These are phyloP conservation scores for Paramarasmius palmivorus DNA, from an alignment of 1,284 basidiomycete species.

Conservation along the genomic window DNA sequence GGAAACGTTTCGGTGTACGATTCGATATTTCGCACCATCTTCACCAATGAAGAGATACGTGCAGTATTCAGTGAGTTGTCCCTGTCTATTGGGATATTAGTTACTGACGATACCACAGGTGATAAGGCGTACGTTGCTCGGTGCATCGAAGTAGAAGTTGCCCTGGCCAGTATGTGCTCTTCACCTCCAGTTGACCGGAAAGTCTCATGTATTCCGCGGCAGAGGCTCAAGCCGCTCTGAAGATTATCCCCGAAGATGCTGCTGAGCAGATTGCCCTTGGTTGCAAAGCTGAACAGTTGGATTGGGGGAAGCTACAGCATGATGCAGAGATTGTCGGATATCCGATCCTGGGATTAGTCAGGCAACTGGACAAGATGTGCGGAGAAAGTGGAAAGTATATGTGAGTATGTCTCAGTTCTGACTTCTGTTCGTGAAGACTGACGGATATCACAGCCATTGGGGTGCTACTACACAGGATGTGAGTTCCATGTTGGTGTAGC, in stretches of 20 bases:
- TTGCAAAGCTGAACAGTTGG: not conserved
- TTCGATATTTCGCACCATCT: not conserved
- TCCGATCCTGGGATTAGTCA: not conserved
- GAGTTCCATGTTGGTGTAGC: not conserved
- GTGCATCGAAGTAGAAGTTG: slow-evolving; percentile 1
- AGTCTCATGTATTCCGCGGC: not conserved
- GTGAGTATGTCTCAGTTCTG: not conserved
- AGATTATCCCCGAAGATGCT: not conserved
- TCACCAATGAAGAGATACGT: slow-evolving; percentile 5
- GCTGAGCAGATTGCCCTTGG: not conserved
- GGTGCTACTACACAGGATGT: slow-evolving; percentile 3
- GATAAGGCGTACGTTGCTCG: not conserved
- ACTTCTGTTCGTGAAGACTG: not conserved
- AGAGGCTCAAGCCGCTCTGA: not conserved
- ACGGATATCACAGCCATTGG: not conserved
- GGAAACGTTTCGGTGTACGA: slow-evolving; percentile 1
- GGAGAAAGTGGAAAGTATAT: slow-evolving; percentile 4
- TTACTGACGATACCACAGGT: not conserved
- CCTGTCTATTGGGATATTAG: too few species aligned
- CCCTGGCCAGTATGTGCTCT: not conserved
- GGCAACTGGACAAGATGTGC: slow-evolving; percentile 5
- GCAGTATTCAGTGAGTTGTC: not conserved
- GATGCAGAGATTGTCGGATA: slow-evolving; percentile 4
- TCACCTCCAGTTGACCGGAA: not conserved
- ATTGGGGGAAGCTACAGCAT: not conserved